Conservation (phyloP, 192 early-diverging fungal species). For the Allomyces javanicus region DNA sequence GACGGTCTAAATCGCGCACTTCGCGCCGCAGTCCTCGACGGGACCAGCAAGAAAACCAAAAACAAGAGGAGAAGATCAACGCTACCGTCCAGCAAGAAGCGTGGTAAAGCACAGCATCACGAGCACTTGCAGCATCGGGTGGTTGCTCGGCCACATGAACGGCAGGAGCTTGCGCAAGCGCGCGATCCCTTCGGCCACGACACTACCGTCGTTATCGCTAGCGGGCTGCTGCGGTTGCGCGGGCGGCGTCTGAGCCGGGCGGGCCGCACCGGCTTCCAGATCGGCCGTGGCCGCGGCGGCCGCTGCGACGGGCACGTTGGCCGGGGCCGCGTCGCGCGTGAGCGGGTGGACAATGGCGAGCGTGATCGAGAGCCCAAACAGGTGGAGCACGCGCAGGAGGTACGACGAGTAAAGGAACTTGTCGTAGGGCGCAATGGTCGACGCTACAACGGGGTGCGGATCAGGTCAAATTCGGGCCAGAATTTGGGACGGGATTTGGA, state of each 20-base stretch:
- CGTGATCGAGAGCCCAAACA: background rate
- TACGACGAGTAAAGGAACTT: background rate
- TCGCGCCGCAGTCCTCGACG: too few relatives aligned
- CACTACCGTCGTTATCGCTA: background rate
- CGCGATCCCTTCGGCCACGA: background rate
- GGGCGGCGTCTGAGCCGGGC: background rate
- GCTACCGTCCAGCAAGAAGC: conserved; percentile 30
- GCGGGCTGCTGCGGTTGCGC: background rate
- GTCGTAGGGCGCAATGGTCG: background rate
- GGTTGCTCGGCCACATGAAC: conserved; percentile 62
- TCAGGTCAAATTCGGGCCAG: background rate
- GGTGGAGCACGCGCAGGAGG: conserved; percentile 8
- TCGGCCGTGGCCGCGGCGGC: background rate
- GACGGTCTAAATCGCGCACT: too few relatives aligned
- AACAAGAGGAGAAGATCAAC: background rate
- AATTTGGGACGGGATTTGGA: background rate
- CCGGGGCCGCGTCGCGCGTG: background rate
- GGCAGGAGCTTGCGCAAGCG: conserved; percentile 44
- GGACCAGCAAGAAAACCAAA: background rate
- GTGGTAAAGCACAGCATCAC: conserved; percentile 47
- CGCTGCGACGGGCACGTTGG: too few relatives aligned
- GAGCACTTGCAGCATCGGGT: conserved; percentile 36
- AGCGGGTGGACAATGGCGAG: background rate
- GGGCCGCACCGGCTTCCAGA: background rate
- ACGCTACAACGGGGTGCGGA: background rate